Conservation (phyloP, 768 basidiomycete genomes). For the Tylopilus sp. region DNA sequence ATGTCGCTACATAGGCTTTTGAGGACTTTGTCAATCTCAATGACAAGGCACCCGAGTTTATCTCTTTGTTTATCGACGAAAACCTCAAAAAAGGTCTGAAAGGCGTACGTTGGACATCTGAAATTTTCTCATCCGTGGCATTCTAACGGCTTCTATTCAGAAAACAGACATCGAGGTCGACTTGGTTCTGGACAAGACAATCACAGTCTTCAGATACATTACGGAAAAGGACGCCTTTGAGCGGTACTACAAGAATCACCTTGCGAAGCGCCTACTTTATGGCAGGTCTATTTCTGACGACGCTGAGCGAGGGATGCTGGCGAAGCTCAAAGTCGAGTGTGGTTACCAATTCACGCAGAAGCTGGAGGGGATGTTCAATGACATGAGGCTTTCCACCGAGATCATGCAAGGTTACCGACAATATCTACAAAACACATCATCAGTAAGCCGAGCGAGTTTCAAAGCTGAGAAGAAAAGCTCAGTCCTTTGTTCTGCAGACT, state of each 20-base stretch:
- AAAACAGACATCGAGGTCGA: constrained; percentile 96
- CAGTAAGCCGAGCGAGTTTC: constrained; percentile 42
- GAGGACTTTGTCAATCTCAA: constrained; percentile 88
- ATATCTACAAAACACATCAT: constrained; percentile 51
- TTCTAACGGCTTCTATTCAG: constrained; percentile 38
- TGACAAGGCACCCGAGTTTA: constrained; percentile 85
- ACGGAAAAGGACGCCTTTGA: constrained; percentile 97
- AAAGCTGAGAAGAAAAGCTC: constrained; percentile 1
- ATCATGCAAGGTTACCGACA: constrained; percentile 71
- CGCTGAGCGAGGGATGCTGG: constrained; percentile 95
- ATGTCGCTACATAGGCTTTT: constrained; percentile 64
- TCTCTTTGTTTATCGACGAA: constrained; percentile 96
- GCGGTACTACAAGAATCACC: constrained; percentile 93
- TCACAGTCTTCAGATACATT: constrained; percentile 91
- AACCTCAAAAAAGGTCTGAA: constrained; percentile 92
- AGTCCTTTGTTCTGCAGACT: constrained; percentile 41
- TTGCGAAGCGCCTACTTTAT: constrained; percentile 86
- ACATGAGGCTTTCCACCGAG: constrained; percentile 87
- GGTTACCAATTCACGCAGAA: constrained; percentile 97
- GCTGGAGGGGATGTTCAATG: constrained; percentile 98
- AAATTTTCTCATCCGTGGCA: background rate
- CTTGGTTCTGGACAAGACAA: constrained; percentile 87
- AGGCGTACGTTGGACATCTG: constrained; percentile 57
- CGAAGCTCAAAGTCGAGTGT: constrained; percentile 95
- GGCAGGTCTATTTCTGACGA: constrained; percentile 93